phyloP scores from a whole-genome alignment of 148 eudicot genomes.

The Cornus suecica region DNA sequence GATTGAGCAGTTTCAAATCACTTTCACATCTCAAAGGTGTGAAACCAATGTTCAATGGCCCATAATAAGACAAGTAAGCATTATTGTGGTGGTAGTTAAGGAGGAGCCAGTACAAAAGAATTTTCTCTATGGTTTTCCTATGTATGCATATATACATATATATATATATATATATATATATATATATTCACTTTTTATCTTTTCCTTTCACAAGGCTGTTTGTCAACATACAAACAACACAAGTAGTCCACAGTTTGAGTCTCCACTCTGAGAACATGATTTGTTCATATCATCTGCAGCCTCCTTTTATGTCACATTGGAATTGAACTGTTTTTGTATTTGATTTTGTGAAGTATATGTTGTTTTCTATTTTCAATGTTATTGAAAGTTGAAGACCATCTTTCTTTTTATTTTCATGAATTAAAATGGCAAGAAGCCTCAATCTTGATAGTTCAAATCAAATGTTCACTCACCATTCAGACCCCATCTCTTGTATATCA shows the following conservation, averaged over 20 bases:
- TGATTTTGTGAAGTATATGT: no score
- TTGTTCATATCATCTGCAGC: not conserved
- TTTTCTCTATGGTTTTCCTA: not conserved
- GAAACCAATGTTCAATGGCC: not conserved
- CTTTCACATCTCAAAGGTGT: no score
- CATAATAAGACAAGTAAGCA: not conserved
- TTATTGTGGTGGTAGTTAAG: conserved; percentile 3
- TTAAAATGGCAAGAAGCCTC: not conserved
- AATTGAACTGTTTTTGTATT: not conserved
- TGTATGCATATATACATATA: no score
- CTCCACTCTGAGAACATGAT: not conserved
- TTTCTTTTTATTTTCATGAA: not conserved
- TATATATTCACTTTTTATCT: no score
- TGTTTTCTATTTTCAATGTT: no score
- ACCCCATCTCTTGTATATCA: not conserved
- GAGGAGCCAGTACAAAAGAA: conserved; percentile 1
- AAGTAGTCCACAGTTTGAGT: not conserved
- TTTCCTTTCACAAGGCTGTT: not conserved
- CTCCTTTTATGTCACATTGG: not conserved
- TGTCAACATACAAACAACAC: conserved; percentile 3
- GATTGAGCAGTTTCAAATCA: not conserved
- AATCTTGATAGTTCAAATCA: no score
- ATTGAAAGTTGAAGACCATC: no score
- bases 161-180: no score
- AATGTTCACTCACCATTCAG: not conserved